Evolutionary conservation across 805 yeast genomes (phyloP), one percentile per base, ranked within the genome.

Genomic region (Schizosaccharomyces octosporus): DNA sequence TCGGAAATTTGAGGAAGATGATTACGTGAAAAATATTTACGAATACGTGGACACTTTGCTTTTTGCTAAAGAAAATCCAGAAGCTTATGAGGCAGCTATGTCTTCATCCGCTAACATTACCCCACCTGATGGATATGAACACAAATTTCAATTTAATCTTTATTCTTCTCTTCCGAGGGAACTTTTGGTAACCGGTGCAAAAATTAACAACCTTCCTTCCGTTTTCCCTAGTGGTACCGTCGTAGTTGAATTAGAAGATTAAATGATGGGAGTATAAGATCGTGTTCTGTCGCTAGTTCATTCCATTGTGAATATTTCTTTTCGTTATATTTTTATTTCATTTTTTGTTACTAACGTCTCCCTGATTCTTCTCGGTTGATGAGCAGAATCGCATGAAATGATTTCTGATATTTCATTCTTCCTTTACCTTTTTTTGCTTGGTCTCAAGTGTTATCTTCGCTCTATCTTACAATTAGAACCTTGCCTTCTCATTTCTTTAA

Each of bases 171-270:
- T 79, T 68, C 86, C 86, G 4, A 76, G 86, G 61, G 73, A 68
- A 21, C 74, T 75, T 48, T 64, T 84, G 7, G 68, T 65, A 1
- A 9, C 48, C 2, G n/a, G 6, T 6, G 17, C 45, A 9, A 24
- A 15, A 17, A 57, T 57, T 21, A 6, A 9, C n/a, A 21, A 17
- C n/a, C 67, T 69, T 2, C 67, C 70, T 5, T 67, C 73, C 5
- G 72, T 84, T 6, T 82, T 75, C 74, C 89, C 89, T 3, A 80
- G 76, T 62, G 89, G 87, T 1, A 81, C 78, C 63, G 68, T 83
- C 41, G 71, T 82, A n/a, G 78, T 80, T 48, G 83, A 80, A 65
- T 64, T 60, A n/a, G 54, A 58, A 17, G 66, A 62, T 21, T 64
- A 62, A 45, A 45, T 31, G 5, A 31, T 31, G 7, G 7, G 32